Evolutionary conservation across 345 rosid genomes (phyloP), one percentile per base, ranked within the genome.

Genomic region (Euclidium syriacum): DNA sequence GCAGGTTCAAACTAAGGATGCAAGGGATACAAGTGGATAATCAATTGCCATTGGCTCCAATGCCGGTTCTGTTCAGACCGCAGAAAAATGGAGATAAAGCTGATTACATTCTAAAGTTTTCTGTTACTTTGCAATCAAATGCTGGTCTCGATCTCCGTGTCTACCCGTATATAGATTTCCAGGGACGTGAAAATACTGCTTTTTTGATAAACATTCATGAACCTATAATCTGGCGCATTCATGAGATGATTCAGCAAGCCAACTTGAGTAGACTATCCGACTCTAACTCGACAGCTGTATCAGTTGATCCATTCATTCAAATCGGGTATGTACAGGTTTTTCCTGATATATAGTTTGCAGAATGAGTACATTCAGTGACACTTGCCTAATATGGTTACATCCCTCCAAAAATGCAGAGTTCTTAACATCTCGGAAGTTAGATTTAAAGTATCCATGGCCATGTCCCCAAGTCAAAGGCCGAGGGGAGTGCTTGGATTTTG

Each of bases 221-320:
- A 67, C 99, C 97, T 34, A 87, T 90, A 64, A 90, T 94, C 64
- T 94, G 99, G 99, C 97, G 99, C 61, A 85, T 94, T 73, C 95
- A 90, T 73, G 97, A 87, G 88, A 89, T 94, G 99, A 78, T 87
- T 60, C 95, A 81, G 78, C 97, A 79, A 75, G 78, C 86, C 77
- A 90, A 84, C 72, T 71, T 87, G 18, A 70, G 84, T 72, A 81
- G 99, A 69, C 68, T 94, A 48, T 65, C 72, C 57, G 82, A 85
- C 66, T 41, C 75, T 64, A 78, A 77, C 44, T 78, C 88, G 25
- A 87, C 92, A 58, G 88, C 96, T 68, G 97, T 87, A 58, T 83
- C 99, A 49, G 96, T 90, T 73, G 99, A 87, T 84, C 99, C 97
- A 42, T 78, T 87, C 65, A 86, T 94, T 81, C 86, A 90, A 64